Evolutionary conservation across 73 alveolate genomes (phyloP).

Genomic region (Effrenium voratum): DNA sequence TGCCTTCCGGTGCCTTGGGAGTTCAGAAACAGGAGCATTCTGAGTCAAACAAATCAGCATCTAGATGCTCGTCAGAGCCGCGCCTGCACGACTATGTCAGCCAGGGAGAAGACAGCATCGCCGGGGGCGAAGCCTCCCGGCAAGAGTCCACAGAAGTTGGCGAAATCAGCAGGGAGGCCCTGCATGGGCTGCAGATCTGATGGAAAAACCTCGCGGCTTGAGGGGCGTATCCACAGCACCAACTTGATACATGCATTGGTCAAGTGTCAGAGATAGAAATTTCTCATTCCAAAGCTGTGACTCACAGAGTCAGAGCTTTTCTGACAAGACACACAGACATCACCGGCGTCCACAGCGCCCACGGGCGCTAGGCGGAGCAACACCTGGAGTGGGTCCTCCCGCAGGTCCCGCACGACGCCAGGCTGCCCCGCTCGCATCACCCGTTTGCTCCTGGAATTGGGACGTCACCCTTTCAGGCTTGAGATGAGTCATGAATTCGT

Average conservation of each 20-base stretch:
- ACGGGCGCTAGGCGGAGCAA: conserved; percentile 70
- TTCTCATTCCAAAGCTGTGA: no score
- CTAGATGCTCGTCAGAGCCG: no score
- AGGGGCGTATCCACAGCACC: no score
- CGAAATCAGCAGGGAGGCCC: conserved; percentile 59
- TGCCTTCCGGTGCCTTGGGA: conserved; percentile 29
- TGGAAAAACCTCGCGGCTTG: conserved; percentile 3
- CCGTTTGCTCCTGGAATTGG: conserved; percentile 77
- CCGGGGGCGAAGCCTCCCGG: conserved; percentile 61
- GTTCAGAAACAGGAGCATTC: no score
- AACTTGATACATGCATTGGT: no score
- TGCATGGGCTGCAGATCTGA: neutral
- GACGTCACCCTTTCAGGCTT: no score
- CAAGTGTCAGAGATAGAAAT: no score
- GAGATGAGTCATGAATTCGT: no score
- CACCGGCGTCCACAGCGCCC: conserved; percentile 39
- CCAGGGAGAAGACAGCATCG: conserved; percentile 23
- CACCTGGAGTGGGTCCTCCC: neutral
- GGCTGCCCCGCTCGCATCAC: conserved; percentile 76
- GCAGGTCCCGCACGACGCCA: conserved; percentile 62
- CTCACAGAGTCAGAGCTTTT: no score
- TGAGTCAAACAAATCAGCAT: no score
- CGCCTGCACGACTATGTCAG: conserved; percentile 45
- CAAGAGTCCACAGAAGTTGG: neutral
- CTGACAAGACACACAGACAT: conserved; percentile 4